These are phyloP conservation scores for Phialophora chinensis DNA, from an alignment of 2,329 filamentous ascomycete genomes.

Conservation along the genomic window DNA sequence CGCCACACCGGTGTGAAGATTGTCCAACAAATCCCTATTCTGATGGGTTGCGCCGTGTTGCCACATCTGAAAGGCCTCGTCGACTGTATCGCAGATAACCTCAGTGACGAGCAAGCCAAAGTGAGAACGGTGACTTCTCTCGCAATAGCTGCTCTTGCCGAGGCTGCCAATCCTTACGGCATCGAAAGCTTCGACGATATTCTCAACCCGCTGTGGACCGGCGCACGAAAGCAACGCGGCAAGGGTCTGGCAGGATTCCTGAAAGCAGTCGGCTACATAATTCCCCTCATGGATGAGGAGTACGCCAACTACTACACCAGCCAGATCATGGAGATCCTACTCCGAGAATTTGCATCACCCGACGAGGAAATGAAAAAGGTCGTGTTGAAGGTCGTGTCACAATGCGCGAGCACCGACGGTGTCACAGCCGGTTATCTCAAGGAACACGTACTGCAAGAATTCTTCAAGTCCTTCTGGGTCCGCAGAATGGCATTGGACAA, in stretches of 20 bases:
- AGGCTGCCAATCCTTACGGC: conserved; percentile 96
- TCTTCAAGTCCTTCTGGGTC: conserved; percentile 99
- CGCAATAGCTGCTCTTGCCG: conserved; percentile 90
- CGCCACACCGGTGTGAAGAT: conserved; percentile 99
- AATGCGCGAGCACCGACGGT: conserved; percentile 91
- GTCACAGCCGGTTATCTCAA: conserved; percentile 95
- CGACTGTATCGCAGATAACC: conserved; percentile 92
- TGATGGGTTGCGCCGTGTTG: conserved; percentile 97
- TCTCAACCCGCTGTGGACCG: conserved; percentile 95
- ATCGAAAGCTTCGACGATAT: conserved; percentile 99
- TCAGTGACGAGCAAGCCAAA: conserved; percentile 98
- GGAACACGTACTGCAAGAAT: conserved; percentile 91
- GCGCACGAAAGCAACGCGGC: conserved; percentile 91
- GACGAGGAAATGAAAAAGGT: conserved; percentile 99
- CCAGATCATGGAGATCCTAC: conserved; percentile 97
- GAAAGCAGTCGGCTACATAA: conserved; percentile 97
- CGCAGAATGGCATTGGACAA: conserved; percentile 95
- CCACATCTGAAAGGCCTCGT: conserved; percentile 95
- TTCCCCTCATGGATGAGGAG: conserved; percentile 98
- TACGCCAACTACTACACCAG: conserved; percentile 99
- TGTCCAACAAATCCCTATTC: conserved; percentile 95
- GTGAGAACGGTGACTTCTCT: conserved; percentile 95
- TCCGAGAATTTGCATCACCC: conserved; percentile 93
- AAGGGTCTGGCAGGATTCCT: conserved; percentile 95
- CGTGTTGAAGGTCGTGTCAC: conserved; percentile 93